phyloP scores from a whole-genome alignment of 306 rosid genomes.

The Carpinus viminea region DNA sequence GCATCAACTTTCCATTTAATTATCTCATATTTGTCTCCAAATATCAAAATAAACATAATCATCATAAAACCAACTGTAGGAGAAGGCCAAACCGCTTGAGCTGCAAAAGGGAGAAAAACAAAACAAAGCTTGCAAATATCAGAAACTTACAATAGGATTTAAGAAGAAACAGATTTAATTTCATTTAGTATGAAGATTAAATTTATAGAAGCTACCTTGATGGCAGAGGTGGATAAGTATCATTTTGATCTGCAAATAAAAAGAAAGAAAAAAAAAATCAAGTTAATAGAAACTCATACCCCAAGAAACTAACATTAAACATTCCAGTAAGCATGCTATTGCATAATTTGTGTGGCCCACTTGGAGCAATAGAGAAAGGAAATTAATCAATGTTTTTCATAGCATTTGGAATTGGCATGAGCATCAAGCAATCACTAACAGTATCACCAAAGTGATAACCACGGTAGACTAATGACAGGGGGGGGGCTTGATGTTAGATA shows the following conservation, averaged over 20 bases:
- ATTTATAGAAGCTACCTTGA: slow-evolving; percentile 50
- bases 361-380: not conserved
- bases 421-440: not conserved
- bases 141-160: slow-evolving; percentile 9
- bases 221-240: slow-evolving; percentile 42
- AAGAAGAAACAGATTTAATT: slow-evolving; percentile 26
- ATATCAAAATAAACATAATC: slow-evolving; percentile 25
- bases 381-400: not conserved
- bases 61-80: slow-evolving; percentile 31
- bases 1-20: slow-evolving; percentile 20
- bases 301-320: not conserved
- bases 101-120: slow-evolving; percentile 53
- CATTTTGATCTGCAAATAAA: slow-evolving; percentile 54
- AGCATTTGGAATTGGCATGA: not conserved
- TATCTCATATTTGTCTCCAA: slow-evolving; percentile 29
- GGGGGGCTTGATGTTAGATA: no score
- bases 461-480: not conserved
- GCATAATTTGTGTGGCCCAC: not conserved
- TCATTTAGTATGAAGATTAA: slow-evolving; percentile 12
- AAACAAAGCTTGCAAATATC: slow-evolving; percentile 15
- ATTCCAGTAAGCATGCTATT: not conserved
- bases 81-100: slow-evolving; percentile 59
- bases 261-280: slow-evolving; percentile 25
- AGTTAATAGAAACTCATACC: not conserved
- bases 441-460: not conserved